Conservation (phyloP, 352 stramenopile genomes). For the Phytopythium chamaehyphon region DNA sequence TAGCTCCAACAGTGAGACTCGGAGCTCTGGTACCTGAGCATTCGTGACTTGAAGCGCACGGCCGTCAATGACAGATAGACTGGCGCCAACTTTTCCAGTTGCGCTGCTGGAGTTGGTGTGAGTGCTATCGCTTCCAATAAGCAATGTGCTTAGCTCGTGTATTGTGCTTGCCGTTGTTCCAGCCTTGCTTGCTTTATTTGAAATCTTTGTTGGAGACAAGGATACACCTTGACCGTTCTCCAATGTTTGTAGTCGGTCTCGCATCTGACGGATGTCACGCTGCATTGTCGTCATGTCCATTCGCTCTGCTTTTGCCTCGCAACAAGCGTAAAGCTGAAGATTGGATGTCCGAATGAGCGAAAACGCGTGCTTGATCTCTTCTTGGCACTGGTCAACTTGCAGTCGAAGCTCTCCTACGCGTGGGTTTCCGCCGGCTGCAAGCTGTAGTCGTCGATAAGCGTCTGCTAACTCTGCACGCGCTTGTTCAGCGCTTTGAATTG, state of each 20-base stretch:
- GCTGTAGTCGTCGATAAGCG: constrained; percentile 54
- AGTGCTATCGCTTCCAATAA: not conserved
- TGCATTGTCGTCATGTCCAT: constrained; percentile 42
- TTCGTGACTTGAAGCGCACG: constrained; percentile 20
- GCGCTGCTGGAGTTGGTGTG: not conserved
- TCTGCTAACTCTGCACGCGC: constrained; percentile 47
- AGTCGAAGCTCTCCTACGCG: constrained; percentile 55
- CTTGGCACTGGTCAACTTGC: constrained; percentile 56
- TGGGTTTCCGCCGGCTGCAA: constrained; percentile 45
- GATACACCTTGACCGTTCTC: not conserved
- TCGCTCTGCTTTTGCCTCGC: constrained; percentile 56
- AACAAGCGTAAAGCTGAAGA: constrained; percentile 58
- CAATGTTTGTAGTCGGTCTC: constrained; percentile 21
- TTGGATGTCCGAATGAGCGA: constrained; percentile 63
- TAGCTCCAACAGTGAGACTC: constrained; percentile 67
- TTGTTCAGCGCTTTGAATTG: constrained; percentile 32
- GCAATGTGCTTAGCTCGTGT: constrained; percentile 2
- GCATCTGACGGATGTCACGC: constrained; percentile 45
- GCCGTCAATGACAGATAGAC: not conserved
- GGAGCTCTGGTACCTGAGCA: constrained; percentile 57
- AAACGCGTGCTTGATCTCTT: constrained; percentile 65
- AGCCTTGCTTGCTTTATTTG: not conserved
- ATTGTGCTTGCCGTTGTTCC: not conserved
- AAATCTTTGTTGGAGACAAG: not conserved
- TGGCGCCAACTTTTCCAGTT: not conserved